Conservation (phyloP, 192 early-diverging fungal species). For the Radiomyces spectabilis region DNA sequence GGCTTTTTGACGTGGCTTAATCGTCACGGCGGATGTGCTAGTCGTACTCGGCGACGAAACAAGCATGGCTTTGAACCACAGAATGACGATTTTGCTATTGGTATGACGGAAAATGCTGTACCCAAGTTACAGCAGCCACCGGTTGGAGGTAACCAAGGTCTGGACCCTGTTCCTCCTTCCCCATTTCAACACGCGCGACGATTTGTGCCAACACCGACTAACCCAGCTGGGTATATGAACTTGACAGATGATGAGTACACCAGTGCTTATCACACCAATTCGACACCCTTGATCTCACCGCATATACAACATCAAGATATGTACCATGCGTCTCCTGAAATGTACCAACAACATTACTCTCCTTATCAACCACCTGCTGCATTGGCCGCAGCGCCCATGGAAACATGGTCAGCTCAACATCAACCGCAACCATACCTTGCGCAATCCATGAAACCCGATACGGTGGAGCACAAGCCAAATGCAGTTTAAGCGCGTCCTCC, state of each 20-base stretch:
- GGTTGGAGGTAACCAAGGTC: constrained; percentile 3
- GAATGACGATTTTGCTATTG: constrained; percentile 7
- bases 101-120: not conserved
- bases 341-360: not conserved
- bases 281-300: no score
- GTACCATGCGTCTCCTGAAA: no score
- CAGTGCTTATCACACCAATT: not conserved
- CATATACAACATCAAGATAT: no score
- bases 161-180: constrained; percentile 9
- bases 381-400: no score
- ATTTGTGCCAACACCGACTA: constrained; percentile 4
- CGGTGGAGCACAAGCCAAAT: constrained; percentile 1
- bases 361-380: not conserved
- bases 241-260: constrained; percentile 9
- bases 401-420: no score
- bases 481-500: no score
- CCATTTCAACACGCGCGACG: constrained; percentile 11
- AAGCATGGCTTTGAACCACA: not conserved
- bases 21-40: constrained; percentile 23
- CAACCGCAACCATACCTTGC: no score
- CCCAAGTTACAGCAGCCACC: not conserved
- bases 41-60: constrained; percentile 4
- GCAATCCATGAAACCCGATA: constrained; percentile 2
- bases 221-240: constrained; percentile 12
- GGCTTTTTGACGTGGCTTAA: constrained; percentile 22